Base-by-base conservation (phyloP, 169 alveolate genomes). In the Fabrea salina region DNA sequence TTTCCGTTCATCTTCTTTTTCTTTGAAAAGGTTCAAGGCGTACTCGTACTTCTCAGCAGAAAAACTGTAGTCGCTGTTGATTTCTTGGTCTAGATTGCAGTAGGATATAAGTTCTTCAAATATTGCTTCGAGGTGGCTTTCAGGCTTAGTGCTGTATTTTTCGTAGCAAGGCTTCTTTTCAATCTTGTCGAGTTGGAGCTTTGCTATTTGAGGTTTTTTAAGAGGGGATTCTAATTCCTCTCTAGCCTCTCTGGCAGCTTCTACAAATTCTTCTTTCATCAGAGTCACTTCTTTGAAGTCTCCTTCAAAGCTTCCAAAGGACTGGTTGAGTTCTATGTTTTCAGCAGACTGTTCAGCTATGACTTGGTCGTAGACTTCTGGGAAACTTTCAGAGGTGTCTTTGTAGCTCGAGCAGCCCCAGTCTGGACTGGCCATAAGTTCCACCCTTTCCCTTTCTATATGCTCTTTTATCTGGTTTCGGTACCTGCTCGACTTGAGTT, bases 111-210 rank as follows among this genome's bases (percentile, higher is more conserved):
- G 25, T 33, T 61, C 75, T 37, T 61, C 75, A 61, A 61, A 61
- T 3, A 61, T 16, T 2, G 54, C 27, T 61, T 61, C 75, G 13
- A 44, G 53, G 56, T 25, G 16, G 25, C 74, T 61, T 22, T 61
- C 74, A 16, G 74, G 74, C 32, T 61, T 61, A 16, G 74, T 61
- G 74, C 74, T 61, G 25, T 51, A 61, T 35, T 61, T 61, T 61
- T 61, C 74, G 32, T 37, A 61, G 1, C 41, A 32, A 37, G 32
- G 22, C 32, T 61, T 61, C 32, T 61, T 51, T 33, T 13, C 2
- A n/a, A 61, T 61, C 25, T 61, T 61, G 13, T 61, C 74, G 13
- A 61, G 74, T 61, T 22, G 74, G 53, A 61, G 74, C 3, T 61
- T 61, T 30, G 74, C 11, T 61, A 61, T 61, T 0, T 16, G 32